Conservation (phyloP, 75 land plant genomes). For the Azolla pinnata region DNA sequence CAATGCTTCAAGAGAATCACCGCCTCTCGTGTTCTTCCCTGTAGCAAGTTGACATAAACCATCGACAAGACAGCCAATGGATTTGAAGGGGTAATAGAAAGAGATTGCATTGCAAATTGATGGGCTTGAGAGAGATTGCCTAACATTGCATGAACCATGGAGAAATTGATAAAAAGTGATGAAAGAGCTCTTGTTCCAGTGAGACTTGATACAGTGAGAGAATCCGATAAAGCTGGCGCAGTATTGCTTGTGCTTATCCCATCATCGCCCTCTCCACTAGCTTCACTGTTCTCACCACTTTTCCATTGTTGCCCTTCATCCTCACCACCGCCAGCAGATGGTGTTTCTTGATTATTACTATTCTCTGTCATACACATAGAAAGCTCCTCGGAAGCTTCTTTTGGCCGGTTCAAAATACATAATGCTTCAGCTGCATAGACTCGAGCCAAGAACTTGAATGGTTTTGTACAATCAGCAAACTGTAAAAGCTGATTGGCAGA, state of each 20-base stretch:
- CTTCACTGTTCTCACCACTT: conserved; percentile 44
- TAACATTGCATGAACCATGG: conserved; percentile 52
- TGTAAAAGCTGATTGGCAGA: conserved; percentile 41
- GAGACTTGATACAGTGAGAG: conserved; percentile 22
- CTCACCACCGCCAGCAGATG: conserved; percentile 29
- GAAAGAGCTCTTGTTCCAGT: conserved; percentile 62
- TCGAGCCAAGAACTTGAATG: conserved; percentile 47
- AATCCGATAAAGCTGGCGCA: conserved; percentile 12
- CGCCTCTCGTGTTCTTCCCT: conserved; percentile 60
- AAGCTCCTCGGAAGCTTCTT: conserved; percentile 73
- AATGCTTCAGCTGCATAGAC: conserved; percentile 95
- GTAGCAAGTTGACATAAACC: conserved; percentile 67
- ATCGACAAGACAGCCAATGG: conserved; percentile 50
- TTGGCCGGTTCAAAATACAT: conserved; percentile 59
- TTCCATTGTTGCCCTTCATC: conserved; percentile 65
- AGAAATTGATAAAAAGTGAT: conserved; percentile 51
- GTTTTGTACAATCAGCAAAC: conserved; percentile 49
- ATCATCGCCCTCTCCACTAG: conserved; percentile 61
- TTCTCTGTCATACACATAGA: conserved; percentile 42
- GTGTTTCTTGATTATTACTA: conserved; percentile 28
- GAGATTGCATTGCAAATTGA: conserved; percentile 44
- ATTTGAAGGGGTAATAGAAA: conserved; percentile 44
- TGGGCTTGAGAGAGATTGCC: conserved; percentile 69
- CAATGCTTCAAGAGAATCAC: conserved; percentile 56
- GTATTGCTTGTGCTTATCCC: conserved; percentile 7